Base-by-base conservation (phyloP, 805 yeast species). In the Candida multigemmis region DNA sequence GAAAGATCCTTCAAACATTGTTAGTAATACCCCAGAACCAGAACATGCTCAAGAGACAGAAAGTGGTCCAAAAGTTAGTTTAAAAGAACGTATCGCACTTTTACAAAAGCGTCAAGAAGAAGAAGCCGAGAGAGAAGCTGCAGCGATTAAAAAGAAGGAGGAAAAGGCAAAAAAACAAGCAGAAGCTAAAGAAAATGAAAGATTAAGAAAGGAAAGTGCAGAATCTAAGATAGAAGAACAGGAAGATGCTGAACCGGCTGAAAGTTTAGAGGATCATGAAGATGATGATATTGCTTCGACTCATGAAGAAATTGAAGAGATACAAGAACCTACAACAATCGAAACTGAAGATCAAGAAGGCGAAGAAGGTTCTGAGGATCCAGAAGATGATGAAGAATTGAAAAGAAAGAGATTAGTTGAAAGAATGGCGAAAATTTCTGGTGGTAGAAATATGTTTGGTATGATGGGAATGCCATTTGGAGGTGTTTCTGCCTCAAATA, bases 401-500 rank as follows among this genome's bases (percentile, higher is more conserved):
- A 71, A 79, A 30, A 71, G 91, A 41, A 69, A 78, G 25, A 83
- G 78, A 5, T 61, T 89, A 28, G 77, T 93, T 12, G 96, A 82
- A 37, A 71, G 96, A 34, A 89, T 89, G 96, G 97, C 98, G n/a
- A 83, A 78, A 42, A 68, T 89, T 12, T 81, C 96, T 1, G 94
- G 95, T 12, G 86, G 86, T 4, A 68, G 80, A 56, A 78, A 82
- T 32, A 71, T 81, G 76, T 68, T 76, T 53, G 87, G 86, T 23
- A 72, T 72, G 78, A 67, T 71, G 74, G 77, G 77, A 2, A 58
- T 60, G 62, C 41, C 68, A 34, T 46, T 60, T 12, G 62, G 50
- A 32, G 65, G 67, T 1, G 34, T 31, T 26, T 27, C 32, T 10
- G 34, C 40, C 3, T 21, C 43, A 12, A 34, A 28, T 13, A 17